A percentile compares a stretch with the other conserved stretches of the same genome.
phyloP scores from a whole-genome alignment of 2,329 filamentous ascomycete genomes.

The Pseudovirgaria hyperparasitica region DNA sequence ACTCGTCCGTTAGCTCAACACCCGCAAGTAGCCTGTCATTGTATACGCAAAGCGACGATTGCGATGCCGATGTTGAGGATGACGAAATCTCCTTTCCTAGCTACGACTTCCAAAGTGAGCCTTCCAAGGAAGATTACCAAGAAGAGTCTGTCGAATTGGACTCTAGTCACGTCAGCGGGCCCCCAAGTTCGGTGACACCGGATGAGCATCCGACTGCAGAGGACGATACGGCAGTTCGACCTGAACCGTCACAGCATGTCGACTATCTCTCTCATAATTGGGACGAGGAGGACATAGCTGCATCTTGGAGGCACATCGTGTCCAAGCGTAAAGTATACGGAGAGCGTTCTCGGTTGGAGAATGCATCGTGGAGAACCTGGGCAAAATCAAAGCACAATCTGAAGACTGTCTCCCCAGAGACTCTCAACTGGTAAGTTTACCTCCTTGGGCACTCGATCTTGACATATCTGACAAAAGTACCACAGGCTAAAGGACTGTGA shows the following conservation, averaged over 20 bases:
- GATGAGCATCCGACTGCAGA: constrained; percentile 46
- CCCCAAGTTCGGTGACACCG: constrained; percentile 41
- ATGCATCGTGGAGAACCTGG: constrained; percentile 96
- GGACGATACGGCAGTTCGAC: constrained; percentile 66
- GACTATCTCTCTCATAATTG: constrained; percentile 90
- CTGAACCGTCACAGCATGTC: constrained; percentile 74
- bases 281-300: constrained; percentile 94
- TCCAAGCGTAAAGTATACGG: constrained; percentile 66
- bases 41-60: constrained; percentile 42
- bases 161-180: constrained; percentile 28
- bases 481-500: constrained; percentile 89
- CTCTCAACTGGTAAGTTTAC: constrained; percentile 70
- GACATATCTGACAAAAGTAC: constrained; percentile 16
- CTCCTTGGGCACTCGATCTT: constrained; percentile 10
- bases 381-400: constrained; percentile 82
- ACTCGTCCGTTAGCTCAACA: constrained; percentile 48
- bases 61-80: constrained; percentile 33
- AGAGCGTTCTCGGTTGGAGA: constrained; percentile 75
- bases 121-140: constrained; percentile 8
- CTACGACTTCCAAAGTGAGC: constrained; percentile 21
- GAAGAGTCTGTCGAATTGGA: constrained; percentile 7
- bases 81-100: constrained; percentile 32
- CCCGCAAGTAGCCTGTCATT: constrained; percentile 51
- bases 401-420: constrained; percentile 79
- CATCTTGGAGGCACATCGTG: constrained; percentile 88